Evolutionary conservation across 805 yeast species (phyloP).

Genomic region (Blastobotrys chiropterorum): DNA sequence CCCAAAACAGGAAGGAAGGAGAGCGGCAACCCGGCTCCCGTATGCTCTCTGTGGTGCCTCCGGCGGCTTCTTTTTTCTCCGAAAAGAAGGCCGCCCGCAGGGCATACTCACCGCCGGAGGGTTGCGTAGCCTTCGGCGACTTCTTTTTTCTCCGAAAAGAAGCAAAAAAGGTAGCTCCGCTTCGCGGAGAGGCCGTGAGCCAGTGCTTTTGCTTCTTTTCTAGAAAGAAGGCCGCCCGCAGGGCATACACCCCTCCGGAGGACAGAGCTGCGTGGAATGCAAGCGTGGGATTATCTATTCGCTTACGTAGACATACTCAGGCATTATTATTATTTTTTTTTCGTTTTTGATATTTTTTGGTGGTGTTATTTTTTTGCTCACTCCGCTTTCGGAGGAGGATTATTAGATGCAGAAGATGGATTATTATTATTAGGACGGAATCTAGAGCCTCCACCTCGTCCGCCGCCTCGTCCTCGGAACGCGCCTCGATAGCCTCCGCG

Average conservation of each 20-base stretch:
- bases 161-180: no score
- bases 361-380: neutral
- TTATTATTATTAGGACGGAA: neutral
- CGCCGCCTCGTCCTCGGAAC: constrained; percentile 3
- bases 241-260: no score
- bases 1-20: no score
- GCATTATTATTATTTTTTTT: neutral
- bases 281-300: neutral
- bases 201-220: neutral
- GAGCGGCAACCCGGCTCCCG: no score
- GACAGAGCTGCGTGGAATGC: no score
- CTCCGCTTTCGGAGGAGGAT: neutral
- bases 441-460: neutral
- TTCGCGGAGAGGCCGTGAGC: no score
- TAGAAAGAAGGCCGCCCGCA: no score
- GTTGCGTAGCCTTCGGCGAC: neutral
- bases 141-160: no score
- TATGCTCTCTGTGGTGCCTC: no score
- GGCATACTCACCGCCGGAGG: no score
- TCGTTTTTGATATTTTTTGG: neutral
- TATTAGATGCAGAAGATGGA: neutral
- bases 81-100: neutral
- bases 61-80: neutral
- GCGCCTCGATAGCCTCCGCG: constrained; percentile 1
- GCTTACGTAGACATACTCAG: neutral